Evolutionary conservation across 768 basidiomycete genomes (phyloP).

Genomic region (Termitomyces eurrhizus): DNA sequence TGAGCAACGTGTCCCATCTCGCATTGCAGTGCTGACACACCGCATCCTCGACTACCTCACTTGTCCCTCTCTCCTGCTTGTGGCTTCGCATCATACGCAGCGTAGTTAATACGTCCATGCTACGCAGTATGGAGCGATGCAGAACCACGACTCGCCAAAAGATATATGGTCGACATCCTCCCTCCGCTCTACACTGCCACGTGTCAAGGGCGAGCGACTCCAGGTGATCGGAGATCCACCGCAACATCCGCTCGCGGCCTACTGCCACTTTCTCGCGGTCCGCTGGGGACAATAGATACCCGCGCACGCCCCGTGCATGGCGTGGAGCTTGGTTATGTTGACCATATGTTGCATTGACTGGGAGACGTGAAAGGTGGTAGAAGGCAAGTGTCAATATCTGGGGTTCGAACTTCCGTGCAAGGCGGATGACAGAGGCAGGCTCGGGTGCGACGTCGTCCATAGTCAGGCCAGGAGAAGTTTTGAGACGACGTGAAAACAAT

Average conservation of each 20-base stretch:
- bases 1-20: slow-evolving; percentile 21
- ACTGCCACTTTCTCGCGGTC: slow-evolving; percentile 19
- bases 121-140: slow-evolving; percentile 19
- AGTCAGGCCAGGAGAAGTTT: slow-evolving; percentile 13
- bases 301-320: slow-evolving; percentile 18
- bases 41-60: slow-evolving; percentile 18
- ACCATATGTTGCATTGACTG: slow-evolving; percentile 19
- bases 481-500: slow-evolving; percentile 20
- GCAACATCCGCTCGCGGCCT: slow-evolving; percentile 22
- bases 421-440: slow-evolving; percentile 20
- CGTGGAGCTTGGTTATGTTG: slow-evolving; percentile 18
- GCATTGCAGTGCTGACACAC: slow-evolving; percentile 21
- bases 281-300: slow-evolving; percentile 16
- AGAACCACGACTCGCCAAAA: slow-evolving; percentile 22
- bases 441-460: slow-evolving; percentile 26
- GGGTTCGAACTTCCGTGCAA: slow-evolving; percentile 22
- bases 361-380: slow-evolving; percentile 20
- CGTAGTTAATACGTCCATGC: slow-evolving; percentile 19
- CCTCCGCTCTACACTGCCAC: slow-evolving; percentile 18
- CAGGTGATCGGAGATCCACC: slow-evolving; percentile 19
- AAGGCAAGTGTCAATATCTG: slow-evolving; percentile 16
- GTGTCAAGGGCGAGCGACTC: slow-evolving; percentile 19
- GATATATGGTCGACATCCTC: slow-evolving; percentile 18
- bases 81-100: slow-evolving; percentile 21
- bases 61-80: slow-evolving; percentile 20